These are phyloP conservation scores for Paramyrothecium roridum DNA, from an alignment of 2,329 filamentous ascomycete species.

Conservation along the genomic window DNA sequence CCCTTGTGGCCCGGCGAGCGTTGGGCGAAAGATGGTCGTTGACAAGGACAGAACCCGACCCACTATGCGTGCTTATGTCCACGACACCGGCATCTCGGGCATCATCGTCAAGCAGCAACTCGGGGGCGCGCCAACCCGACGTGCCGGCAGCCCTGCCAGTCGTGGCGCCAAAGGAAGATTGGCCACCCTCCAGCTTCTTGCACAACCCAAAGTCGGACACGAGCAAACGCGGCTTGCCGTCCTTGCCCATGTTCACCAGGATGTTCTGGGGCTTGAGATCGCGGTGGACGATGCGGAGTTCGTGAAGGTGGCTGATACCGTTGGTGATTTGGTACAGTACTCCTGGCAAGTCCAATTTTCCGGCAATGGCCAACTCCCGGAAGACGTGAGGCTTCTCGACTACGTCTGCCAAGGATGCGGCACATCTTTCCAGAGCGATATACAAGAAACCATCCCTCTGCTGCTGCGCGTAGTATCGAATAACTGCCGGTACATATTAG, in stretches of 20 bases:
- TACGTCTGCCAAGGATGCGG: conserved; percentile 88
- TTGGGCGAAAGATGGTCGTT: conserved; percentile 57
- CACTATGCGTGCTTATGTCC: conserved; percentile 56
- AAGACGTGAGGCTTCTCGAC: conserved; percentile 72
- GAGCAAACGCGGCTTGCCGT: conserved; percentile 73
- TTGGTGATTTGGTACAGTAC: conserved; percentile 87
- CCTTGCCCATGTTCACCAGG: conserved; percentile 71
- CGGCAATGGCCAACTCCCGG: conserved; percentile 66
- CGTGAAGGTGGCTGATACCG: conserved; percentile 85
- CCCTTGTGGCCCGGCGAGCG: conserved; percentile 78
- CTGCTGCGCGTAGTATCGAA: conserved; percentile 93
- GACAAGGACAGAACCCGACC: conserved; percentile 56
- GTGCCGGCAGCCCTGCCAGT: conserved; percentile 92
- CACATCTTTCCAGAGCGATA: conserved; percentile 91
- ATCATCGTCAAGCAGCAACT: conserved; percentile 81
- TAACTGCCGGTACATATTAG: conserved; percentile 53
- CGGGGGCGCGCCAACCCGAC: conserved; percentile 93
- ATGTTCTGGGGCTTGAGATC: conserved; percentile 99
- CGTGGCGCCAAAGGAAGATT: conserved; percentile 91
- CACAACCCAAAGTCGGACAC: conserved; percentile 98
- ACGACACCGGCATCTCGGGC: conserved; percentile 46
- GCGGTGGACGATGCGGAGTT: conserved; percentile 89
- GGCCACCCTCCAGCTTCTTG: conserved; percentile 92
- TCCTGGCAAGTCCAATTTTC: conserved; percentile 72
- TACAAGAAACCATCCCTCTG: conserved; percentile 88